These are phyloP conservation scores for Aphanomyces cochlioides DNA, from an alignment of 352 stramenopile species.

Conservation along the genomic window DNA sequence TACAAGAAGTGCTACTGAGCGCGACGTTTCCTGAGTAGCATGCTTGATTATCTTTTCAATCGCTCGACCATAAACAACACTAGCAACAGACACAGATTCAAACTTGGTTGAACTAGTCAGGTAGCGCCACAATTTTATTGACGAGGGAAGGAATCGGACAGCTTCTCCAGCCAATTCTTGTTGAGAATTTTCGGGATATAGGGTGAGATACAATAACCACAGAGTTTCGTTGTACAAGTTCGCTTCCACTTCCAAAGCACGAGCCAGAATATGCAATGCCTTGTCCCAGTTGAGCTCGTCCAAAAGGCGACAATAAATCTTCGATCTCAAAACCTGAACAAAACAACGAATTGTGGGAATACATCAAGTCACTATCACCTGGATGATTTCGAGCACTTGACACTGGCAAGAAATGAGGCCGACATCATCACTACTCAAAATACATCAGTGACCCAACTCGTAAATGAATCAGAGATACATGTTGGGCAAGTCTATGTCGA, in stretches of 20 bases:
- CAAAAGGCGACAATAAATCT: neutral
- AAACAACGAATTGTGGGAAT: neutral
- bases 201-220: conserved; percentile 16
- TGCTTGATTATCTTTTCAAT: conserved; percentile 24
- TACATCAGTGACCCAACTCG: too few relatives aligned
- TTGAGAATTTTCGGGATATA: conserved; percentile 4
- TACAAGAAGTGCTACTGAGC: neutral
- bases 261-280: conserved; percentile 21
- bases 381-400: conserved; percentile 18
- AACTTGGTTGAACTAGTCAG: neutral
- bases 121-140: conserved; percentile 2
- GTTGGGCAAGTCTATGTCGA: conserved; percentile 23
- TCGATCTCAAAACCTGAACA: neutral
- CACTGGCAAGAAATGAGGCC: conserved; percentile 9
- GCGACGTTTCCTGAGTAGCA: too few relatives aligned
- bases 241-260: conserved; percentile 22
- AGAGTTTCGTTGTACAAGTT: conserved; percentile 28
- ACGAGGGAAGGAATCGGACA: conserved; percentile 22
- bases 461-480: neutral
- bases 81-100: conserved; percentile 16
- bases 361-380: neutral
- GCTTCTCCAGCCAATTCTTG: conserved; percentile 20
- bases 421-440: conserved; percentile 19
- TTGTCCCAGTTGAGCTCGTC: conserved; percentile 7
- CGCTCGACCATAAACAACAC: neutral